These are phyloP conservation scores for Diatrype stigma DNA, from an alignment of 2,329 filamentous ascomycete genomes.

Conservation along the genomic window DNA sequence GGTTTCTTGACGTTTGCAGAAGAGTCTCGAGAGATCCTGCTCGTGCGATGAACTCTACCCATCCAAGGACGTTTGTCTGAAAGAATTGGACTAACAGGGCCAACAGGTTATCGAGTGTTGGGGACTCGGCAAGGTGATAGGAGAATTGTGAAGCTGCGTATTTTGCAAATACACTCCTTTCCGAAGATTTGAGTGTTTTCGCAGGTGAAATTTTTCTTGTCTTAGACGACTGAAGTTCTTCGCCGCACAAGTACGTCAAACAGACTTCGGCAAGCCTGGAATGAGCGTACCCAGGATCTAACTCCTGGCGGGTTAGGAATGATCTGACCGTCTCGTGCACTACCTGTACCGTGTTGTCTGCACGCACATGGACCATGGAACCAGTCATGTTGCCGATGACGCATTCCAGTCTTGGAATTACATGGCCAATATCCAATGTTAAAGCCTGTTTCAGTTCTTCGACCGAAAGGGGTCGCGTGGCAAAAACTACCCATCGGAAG, in stretches of 20 bases:
- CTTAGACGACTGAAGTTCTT: neutral
- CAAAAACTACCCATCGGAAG: constrained; percentile 7
- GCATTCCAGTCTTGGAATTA: neutral
- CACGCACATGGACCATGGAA: constrained; percentile 3
- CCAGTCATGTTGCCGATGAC: constrained; percentile 2
- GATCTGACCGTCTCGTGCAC: neutral
- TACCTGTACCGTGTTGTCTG: neutral
- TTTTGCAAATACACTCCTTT: neutral
- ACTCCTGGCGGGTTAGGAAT: too few species aligned
- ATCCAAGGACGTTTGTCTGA: constrained; percentile 20
- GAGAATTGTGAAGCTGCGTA: constrained; percentile 2
- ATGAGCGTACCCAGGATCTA: too few species aligned
- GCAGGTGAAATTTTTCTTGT: neutral
- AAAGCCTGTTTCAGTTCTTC: constrained; percentile 3
- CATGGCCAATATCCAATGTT: constrained; percentile 4
- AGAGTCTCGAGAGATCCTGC: constrained; percentile 17
- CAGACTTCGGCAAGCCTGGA: constrained; percentile 1
- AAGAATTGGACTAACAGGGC: constrained; percentile 16
- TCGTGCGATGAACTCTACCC: constrained; percentile 25
- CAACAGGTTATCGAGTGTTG: neutral
- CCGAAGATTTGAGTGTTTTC: neutral
- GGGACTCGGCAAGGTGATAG: constrained; percentile 1
- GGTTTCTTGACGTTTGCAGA: constrained; percentile 16
- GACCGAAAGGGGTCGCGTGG: neutral
- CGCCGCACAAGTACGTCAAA: neutral